A percentile compares a stretch with the other conserved stretches of the same genome.
Conservation (phyloP, 192 early-diverging fungal species). For the Backusella psychrophila region DNA sequence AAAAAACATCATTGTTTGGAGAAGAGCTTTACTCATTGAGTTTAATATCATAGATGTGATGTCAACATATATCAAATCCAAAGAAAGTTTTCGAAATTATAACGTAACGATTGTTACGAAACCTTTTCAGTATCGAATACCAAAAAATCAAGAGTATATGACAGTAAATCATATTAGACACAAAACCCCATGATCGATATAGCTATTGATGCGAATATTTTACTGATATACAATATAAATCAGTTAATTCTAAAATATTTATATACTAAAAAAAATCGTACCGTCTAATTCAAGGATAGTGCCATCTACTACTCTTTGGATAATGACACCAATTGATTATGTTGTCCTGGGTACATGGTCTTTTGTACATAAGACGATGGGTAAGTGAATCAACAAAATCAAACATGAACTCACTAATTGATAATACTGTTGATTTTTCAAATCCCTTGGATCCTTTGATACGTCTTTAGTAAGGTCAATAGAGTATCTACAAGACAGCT, state of each 20-base stretch:
- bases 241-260: not conserved
- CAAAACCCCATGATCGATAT: not conserved
- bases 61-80: constrained; percentile 30
- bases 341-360: constrained; percentile 53
- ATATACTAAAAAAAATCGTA: not conserved
- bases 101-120: constrained; percentile 15
- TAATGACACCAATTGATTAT: constrained; percentile 39
- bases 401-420: constrained; percentile 26
- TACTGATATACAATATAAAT: not conserved
- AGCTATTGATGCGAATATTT: not conserved
- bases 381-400: not conserved
- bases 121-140: constrained; percentile 17
- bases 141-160: constrained; percentile 13
- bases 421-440: constrained; percentile 36
- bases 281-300: constrained; percentile 39
- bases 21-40: not conserved
- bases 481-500: constrained; percentile 13
- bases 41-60: constrained; percentile 15
- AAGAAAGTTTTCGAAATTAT: constrained; percentile 20
- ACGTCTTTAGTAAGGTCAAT: constrained; percentile 37
- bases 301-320: constrained; percentile 28
- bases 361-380: not conserved
- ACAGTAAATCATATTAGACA: not conserved
- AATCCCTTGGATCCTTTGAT: constrained; percentile 29
- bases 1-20: not conserved